Base-by-base conservation (phyloP, 1,139 yeast genomes). In the Insectozyma bohioensis region DNA sequence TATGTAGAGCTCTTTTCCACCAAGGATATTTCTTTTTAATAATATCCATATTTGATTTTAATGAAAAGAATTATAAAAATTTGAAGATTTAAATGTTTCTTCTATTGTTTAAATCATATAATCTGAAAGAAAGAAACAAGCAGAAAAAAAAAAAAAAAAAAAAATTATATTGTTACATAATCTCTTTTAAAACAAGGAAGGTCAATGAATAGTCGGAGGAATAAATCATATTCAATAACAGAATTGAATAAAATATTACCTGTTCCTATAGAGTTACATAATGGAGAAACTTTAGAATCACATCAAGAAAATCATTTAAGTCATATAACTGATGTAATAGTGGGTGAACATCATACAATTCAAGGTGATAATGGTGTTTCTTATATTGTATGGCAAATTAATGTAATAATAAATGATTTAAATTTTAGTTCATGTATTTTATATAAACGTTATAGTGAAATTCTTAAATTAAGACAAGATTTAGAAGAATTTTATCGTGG, bases 361-460 rank as follows among this genome's bases (percentile, higher is more conserved):
- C 46, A 56, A 21, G 72, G 72, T 12, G 72, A 64, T 28, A 52
- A 52, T 20, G 63, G 68, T 7, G 52, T 56, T 14, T 57, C 69
- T 28, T 75, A 73, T 46, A 54, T 66, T 3, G 68, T 69, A 13
- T 75, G 80, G 80, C 51, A 67, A 1, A 61, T 75, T 14, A 61
- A 63, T 36, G 58, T 75, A 9, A 65, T 67, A 5, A 56, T 76
- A 6, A 56, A 62, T 28, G 69, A 69, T 33, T 55, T 67, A 6
- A 48, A 54, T 20, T 76, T 76, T 25, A 66, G 79, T 1, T 66
- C 70, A 20, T 67, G 82, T 12, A 54, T 61, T 19, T 46, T 80
- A 10, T 70, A 79, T 46, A 78, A 78, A 49, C 60, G 95, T 37
- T 85, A 81, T 52, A 72, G 76, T 36, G 94, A 85, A 39, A 72